A percentile compares a stretch with the other conserved stretches of the same genome.
Conservation (phyloP, 805 yeast genomes). For the Cyberlindnera nakhonratchasimensis region DNA sequence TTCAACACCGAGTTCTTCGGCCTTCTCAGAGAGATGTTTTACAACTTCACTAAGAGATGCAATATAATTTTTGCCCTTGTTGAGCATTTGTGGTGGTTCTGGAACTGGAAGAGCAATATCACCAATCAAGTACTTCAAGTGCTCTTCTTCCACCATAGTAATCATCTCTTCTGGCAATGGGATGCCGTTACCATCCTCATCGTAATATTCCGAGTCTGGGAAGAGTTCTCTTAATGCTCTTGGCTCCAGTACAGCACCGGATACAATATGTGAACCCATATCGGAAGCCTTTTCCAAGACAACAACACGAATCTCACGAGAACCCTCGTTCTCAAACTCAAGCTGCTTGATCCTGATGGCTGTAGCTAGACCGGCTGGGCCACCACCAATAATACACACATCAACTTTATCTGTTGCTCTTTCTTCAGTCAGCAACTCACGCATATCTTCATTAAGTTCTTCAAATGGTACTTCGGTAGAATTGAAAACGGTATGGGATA, state of each 20-base stretch:
- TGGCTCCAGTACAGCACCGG: slow-evolving; percentile 95
- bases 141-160: slow-evolving; percentile 72
- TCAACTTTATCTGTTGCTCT: slow-evolving; percentile 86
- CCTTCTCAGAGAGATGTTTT: slow-evolving; percentile 77
- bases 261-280: slow-evolving; percentile 86
- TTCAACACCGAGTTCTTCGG: slow-evolving; percentile 93
- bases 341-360: slow-evolving; percentile 87
- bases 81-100: slow-evolving; percentile 88
- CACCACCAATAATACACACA: slow-evolving; percentile 95
- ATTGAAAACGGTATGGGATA: not conserved
- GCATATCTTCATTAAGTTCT: slow-evolving; percentile 39
- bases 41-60: slow-evolving; percentile 81
- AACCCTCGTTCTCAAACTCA: slow-evolving; percentile 52
- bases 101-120: slow-evolving; percentile 70
- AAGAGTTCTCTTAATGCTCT: slow-evolving; percentile 80
- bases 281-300: slow-evolving; percentile 91
- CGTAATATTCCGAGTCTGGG: slow-evolving; percentile 57
- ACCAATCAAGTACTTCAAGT: slow-evolving; percentile 65
- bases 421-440: slow-evolving; percentile 50
- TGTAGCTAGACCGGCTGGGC: slow-evolving; percentile 95
- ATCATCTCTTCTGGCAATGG: slow-evolving; percentile 75
- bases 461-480: slow-evolving; percentile 29
- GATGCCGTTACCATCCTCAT: slow-evolving; percentile 52
- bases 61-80: slow-evolving; percentile 77
- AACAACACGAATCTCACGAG: slow-evolving; percentile 76